Conservation (phyloP, 2,329 filamentous ascomycete genomes). For the Fusarium buharicum region DNA sequence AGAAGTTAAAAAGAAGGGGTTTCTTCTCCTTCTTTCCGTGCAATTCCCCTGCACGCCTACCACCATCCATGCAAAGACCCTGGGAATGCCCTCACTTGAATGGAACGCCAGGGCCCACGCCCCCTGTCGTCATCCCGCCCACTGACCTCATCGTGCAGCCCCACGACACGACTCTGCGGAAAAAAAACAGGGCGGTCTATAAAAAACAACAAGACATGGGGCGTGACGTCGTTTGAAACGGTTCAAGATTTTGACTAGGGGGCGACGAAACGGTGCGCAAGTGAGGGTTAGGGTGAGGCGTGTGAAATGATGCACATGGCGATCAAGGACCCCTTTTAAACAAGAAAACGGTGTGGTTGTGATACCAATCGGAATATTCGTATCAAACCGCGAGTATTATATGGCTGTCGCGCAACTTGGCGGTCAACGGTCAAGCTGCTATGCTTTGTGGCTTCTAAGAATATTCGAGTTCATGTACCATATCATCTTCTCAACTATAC, state of each 20-base stretch:
- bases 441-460: conserved; percentile 24
- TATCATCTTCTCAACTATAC: conserved; percentile 5
- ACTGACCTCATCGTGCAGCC: conserved; percentile 48
- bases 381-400: conserved; percentile 4
- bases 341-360: conserved; percentile 10
- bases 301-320: conserved; percentile 18
- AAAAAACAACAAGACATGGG: conserved; percentile 26
- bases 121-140: conserved; percentile 44
- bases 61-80: conserved; percentile 20
- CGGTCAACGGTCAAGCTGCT: conserved; percentile 16
- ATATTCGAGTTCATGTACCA: conserved; percentile 24
- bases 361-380: not conserved
- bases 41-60: conserved; percentile 21
- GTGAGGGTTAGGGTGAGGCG: conserved; percentile 13
- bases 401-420: conserved; percentile 6
- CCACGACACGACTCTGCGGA: conserved; percentile 9
- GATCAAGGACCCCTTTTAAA: not conserved
- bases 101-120: conserved; percentile 9
- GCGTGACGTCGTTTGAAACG: conserved; percentile 22
- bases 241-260: conserved; percentile 14
- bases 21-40: conserved; percentile 3
- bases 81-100: conserved; percentile 20
- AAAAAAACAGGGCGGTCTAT: conserved; percentile 36
- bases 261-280: conserved; percentile 17
- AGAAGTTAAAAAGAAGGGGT: not conserved